phyloP scores from a whole-genome alignment of 2,329 filamentous ascomycete species.

The Colletotrichum zoysiae region DNA sequence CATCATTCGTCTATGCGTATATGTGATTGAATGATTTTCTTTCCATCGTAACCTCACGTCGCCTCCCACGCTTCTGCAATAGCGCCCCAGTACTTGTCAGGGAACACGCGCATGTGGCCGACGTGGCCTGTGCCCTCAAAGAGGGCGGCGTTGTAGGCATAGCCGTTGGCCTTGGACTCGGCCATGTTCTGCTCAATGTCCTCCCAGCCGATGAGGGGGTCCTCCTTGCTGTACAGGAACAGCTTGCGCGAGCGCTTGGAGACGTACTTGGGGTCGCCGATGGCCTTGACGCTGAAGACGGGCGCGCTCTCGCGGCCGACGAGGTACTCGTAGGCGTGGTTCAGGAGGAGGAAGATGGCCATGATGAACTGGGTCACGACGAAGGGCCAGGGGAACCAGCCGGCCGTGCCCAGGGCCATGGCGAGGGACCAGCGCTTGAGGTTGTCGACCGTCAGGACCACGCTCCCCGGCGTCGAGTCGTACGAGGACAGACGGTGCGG shows the following conservation, averaged over 20 bases:
- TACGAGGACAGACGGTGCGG: conserved; percentile 63
- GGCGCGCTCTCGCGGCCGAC: conserved; percentile 57
- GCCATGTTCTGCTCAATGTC: conserved; percentile 69
- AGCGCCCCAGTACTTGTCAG: conserved; percentile 68
- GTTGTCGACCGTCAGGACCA: conserved; percentile 56
- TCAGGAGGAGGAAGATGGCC: conserved; percentile 55
- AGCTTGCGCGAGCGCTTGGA: conserved; percentile 58
- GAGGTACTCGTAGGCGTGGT: conserved; percentile 51
- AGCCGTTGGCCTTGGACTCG: conserved; percentile 61
- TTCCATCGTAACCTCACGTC: not conserved
- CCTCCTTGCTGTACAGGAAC: conserved; percentile 70
- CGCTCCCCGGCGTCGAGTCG: conserved; percentile 67
- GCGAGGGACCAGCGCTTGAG: conserved; percentile 65
- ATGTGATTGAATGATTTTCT: not conserved
- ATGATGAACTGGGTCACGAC: conserved; percentile 61
- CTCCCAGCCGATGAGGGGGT: conserved; percentile 66
- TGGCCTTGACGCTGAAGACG: conserved; percentile 40
- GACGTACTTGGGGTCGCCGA: conserved; percentile 44
- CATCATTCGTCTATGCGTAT: not conserved
- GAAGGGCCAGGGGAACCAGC: conserved; percentile 63
- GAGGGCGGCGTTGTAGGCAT: conserved; percentile 60
- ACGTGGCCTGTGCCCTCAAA: conserved; percentile 73
- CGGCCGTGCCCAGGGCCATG: conserved; percentile 63
- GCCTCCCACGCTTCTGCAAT: conserved; percentile 51
- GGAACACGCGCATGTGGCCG: conserved; percentile 69